Evolutionary conservation across 2,329 filamentous ascomycete species (phyloP), one percentile per base, ranked within the genome.

Genomic region (Aspergillus versicolor): DNA sequence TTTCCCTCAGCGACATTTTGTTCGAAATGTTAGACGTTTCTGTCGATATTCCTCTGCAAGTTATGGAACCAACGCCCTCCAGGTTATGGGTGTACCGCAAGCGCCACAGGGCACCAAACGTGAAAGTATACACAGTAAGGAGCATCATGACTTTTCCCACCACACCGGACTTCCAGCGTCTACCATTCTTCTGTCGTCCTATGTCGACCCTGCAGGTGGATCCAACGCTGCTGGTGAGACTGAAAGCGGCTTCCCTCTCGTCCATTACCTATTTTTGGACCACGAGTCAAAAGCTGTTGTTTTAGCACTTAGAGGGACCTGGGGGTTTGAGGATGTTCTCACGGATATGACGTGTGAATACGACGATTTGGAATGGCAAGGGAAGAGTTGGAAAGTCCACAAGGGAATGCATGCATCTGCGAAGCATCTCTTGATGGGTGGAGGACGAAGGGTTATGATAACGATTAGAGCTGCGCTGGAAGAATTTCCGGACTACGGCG

Each of bases 321-420:
- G 89, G 40, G 88, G 88, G 0, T 90, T 90, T 59, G 88, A 90
- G 65, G 88, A 91, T 66, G 83, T 90, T 22, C 74, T 91, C 37
- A 87, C 87, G 0, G 88, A 90, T 65, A 84, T 90, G 82, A 87
- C 87, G 30, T 90, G 88, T 70, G 88, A 89, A 46, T 90, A 90
- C 61, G 87, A 89, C 63, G 81, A 86, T 54, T 65, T 75, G 3
- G 66, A 70, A 58, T 75, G 88, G 86, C 81, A 84, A 56, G 86
- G 85, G 15, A 82, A 80, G 57, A 75, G 77, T 1, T 90, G 88
- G 75, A 85, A 87, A 62, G 88, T 90, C 0, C 88, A 91, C 72
- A 90, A 90, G 69, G 88, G 88, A 13, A 86, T 91, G 54, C 87
- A 90, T 67, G 87, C 88, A 0, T 90, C 88, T 1, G 88, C 88